Base-by-base conservation (phyloP, 768 basidiomycete species). In the Naganishia onofrii region DNA sequence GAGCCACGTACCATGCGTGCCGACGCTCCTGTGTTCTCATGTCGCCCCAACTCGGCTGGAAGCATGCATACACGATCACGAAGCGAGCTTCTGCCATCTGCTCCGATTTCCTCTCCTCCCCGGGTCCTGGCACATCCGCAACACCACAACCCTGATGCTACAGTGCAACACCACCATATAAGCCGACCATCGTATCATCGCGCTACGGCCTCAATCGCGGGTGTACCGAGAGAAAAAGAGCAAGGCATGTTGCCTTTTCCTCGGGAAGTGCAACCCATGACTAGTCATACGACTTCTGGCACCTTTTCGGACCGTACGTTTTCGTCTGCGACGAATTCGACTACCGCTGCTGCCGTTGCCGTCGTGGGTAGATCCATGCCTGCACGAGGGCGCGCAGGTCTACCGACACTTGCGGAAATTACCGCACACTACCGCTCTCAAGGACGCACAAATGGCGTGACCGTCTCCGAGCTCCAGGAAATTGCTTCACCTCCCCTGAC, bases 401-500 rank as follows among this genome's bases (percentile, higher is more conserved):
- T 63, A 3, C 60, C 60, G 2, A 63, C 60, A 13, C 38, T 63
- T 3, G 60, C 60, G 6, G 60, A 63, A 36, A 63, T 63, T n/a
- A 63, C 60, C 23, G 60, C 60, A n/a, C 60, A 63, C 38, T 63
- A 63, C 26, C 60, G 57, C 23, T 9, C 57, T 15, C 57, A 34
- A 23, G 57, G 57, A 2, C 57, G 57, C 15, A 58, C 31, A n/a
- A 12, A 31, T 6, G 5, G 31, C 1, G n/a, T 38, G 29, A 55
- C 54, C 9, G 54, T 55, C 29, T 29, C 32, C 4, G 54, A 55
- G 6, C 5, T 31, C 1, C 19, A 31, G 17, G 54, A 34, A 12
- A 29, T 34, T 29, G 54, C 28, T 55, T 55, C 54, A 13, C 29
- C 54, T 12, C 54, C 54, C 29, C 17, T 29, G 17, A n/a, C 54